A percentile compares a stretch with the other conserved stretches of the same genome.
Conservation (phyloP, 2,329 filamentous ascomycete genomes). For the Ceratocystis albifundus region DNA sequence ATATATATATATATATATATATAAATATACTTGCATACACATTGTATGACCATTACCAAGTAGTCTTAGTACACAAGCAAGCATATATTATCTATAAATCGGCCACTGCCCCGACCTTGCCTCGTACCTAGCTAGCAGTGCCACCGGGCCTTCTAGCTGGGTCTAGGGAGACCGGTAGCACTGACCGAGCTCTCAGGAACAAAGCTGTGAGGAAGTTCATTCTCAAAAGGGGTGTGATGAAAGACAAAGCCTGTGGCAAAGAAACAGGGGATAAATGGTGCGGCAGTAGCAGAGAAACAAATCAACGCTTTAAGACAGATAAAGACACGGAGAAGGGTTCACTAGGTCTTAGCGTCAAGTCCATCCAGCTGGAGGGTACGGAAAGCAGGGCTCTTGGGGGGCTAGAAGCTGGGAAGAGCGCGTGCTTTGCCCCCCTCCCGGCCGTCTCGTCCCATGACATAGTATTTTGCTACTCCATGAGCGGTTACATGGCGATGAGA, state of each 20-base stretch:
- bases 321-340: conserved; percentile 8
- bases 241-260: neutral
- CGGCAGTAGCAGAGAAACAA: neutral
- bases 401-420: neutral
- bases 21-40: neutral
- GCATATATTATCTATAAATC: too few species aligned
- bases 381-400: too few species aligned
- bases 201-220: neutral
- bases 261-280: conserved; percentile 7
- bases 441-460: neutral
- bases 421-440: neutral
- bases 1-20: neutral
- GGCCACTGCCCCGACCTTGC: too few species aligned
- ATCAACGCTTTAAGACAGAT: neutral
- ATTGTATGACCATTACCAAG: neutral
- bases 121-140: too few species aligned
- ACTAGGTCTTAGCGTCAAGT: neutral
- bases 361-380: neutral
- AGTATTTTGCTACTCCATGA: neutral
- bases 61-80: neutral
- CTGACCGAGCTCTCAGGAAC: neutral
- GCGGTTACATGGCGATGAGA: neutral
- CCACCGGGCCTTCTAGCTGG: too few species aligned
- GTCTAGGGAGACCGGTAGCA: too few species aligned
- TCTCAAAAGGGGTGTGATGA: neutral